Percentiles rank a stretch among this genome's conserved stretches.
These are phyloP conservation scores for Chloris gayana DNA, from an alignment of 176 grass and related monocot genomes.

Conservation along the genomic window DNA sequence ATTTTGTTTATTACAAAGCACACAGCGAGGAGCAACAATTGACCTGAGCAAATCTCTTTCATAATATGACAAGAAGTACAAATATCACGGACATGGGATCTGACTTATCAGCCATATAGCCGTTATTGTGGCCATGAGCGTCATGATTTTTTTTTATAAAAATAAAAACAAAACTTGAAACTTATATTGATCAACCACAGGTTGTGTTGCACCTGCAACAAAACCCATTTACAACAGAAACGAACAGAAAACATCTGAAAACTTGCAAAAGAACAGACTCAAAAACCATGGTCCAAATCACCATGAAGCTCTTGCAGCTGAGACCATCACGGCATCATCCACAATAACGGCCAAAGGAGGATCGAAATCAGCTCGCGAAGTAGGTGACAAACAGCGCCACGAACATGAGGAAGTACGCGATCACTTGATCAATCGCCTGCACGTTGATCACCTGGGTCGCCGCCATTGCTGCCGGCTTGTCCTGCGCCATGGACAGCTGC, in stretches of 20 bases:
- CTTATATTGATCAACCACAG: too few relatives aligned
- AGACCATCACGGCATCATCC: too few relatives aligned
- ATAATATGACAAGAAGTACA: too few relatives aligned
- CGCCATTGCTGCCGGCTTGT: not conserved
- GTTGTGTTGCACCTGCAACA: not conserved
- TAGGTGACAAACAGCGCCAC: constrained; percentile 20
- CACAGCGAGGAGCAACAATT: too few relatives aligned
- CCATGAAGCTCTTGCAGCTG: too few relatives aligned
- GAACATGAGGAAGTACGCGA: constrained; percentile 28
- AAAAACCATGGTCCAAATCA: too few relatives aligned
- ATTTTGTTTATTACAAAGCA: too few relatives aligned
- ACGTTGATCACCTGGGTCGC: not conserved
- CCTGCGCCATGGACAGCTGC: constrained; percentile 38
- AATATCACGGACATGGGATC: too few relatives aligned
- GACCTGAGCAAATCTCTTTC: too few relatives aligned
- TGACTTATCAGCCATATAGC: not conserved
- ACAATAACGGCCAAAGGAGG: not conserved
- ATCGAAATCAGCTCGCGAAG: not conserved
- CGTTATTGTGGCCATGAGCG: not conserved
- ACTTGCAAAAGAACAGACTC: too few relatives aligned
- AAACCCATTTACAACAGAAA: not conserved
- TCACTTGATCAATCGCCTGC: constrained; percentile 9
- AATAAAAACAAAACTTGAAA: too few relatives aligned
- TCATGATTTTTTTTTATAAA: too few relatives aligned
- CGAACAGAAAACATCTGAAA: not conserved